phyloP scores from a whole-genome alignment of 495 filamentous ascomycete genomes.

The Sordaria brevicollis region DNA sequence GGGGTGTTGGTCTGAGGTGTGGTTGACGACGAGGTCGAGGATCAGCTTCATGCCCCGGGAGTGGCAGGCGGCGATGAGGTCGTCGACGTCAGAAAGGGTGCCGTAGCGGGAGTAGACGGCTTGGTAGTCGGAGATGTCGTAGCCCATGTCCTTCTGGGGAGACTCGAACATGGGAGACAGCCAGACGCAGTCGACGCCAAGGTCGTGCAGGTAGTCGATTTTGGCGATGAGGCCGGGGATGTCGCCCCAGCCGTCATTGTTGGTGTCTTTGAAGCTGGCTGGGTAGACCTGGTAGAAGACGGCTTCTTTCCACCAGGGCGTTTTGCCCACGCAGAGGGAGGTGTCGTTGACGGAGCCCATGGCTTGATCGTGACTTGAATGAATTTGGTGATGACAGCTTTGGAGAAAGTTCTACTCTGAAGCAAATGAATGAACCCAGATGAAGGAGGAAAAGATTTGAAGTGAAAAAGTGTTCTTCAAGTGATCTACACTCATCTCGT shows the following conservation, averaged over 20 bases:
- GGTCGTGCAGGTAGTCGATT: conserved; percentile 51
- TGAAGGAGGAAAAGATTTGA: background rate
- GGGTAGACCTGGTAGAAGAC: conserved; percentile 51
- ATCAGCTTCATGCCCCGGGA: conserved; percentile 53
- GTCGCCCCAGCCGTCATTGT: conserved; percentile 58
- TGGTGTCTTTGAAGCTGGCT: conserved; percentile 54
- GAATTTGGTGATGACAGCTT: background rate
- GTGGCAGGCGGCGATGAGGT: conserved; percentile 46
- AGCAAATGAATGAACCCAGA: background rate
- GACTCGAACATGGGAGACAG: conserved; percentile 57
- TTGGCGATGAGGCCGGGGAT: conserved; percentile 56
- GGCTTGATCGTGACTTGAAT: background rate
- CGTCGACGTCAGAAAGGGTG: conserved; percentile 56
- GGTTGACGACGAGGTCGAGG: conserved; percentile 65
- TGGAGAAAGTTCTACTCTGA: background rate
- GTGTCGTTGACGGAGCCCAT: background rate
- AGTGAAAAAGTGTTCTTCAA: background rate
- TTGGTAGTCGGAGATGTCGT: conserved; percentile 60
- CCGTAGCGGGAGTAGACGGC: conserved; percentile 52
- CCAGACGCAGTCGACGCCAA: conserved; percentile 61
- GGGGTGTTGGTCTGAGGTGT: conserved; percentile 56
- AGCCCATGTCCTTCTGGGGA: conserved; percentile 56
- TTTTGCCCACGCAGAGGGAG: background rate
- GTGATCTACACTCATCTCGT: background rate
- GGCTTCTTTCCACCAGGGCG: conserved; percentile 24